phyloP scores from a whole-genome alignment of 306 rosid species.

The Nissolia schottii region DNA sequence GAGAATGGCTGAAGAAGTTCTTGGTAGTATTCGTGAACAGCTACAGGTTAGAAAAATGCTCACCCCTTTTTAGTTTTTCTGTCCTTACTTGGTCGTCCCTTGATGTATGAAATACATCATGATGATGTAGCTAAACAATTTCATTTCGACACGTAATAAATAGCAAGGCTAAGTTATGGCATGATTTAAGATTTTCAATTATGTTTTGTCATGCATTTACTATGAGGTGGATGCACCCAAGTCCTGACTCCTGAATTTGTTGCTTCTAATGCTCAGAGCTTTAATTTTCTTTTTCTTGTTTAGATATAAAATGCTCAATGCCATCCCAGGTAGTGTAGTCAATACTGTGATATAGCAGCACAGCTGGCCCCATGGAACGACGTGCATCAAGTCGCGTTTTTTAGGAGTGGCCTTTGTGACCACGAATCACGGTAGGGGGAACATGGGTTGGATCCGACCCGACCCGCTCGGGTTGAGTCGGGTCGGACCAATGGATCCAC shows the following conservation, averaged over 20 bases:
- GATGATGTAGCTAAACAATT: not conserved
- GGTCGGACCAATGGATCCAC: too few relatives aligned
- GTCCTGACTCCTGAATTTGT: not conserved
- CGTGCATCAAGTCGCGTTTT: too few relatives aligned
- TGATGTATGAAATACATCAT: not conserved
- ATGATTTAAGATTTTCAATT: not conserved
- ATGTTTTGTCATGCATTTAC: not conserved
- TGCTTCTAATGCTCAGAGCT: not conserved
- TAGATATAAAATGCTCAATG: not conserved
- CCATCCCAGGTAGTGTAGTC: too few relatives aligned
- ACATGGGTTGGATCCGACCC: too few relatives aligned
- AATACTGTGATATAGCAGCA: too few relatives aligned
- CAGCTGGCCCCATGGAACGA: too few relatives aligned
- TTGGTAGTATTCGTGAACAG: slow-evolving; percentile 49
- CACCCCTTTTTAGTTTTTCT: slow-evolving; percentile 6
- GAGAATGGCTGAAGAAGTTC: slow-evolving; percentile 84
- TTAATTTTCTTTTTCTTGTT: not conserved
- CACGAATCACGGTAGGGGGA: too few relatives aligned
- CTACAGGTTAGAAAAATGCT: slow-evolving; percentile 55
- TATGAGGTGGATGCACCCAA: not conserved
- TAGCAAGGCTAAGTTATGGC: not conserved
- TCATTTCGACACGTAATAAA: not conserved
- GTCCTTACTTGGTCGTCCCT: not conserved
- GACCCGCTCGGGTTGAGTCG: too few relatives aligned
- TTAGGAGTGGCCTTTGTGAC: too few relatives aligned